Conservation (phyloP, 257 asterid genomes). For the Orobanche coerulescens region DNA sequence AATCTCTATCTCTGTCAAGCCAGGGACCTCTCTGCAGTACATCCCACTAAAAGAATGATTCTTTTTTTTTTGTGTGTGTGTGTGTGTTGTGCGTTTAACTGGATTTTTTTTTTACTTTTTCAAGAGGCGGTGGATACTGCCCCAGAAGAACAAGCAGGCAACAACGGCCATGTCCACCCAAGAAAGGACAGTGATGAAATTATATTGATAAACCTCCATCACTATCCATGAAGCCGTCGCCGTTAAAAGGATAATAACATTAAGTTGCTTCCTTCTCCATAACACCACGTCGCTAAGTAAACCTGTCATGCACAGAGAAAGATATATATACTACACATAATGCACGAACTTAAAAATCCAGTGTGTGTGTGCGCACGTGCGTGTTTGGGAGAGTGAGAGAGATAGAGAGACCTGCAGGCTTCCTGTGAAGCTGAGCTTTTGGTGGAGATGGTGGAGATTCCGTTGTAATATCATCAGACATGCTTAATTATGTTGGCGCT, state of each 20-base stretch:
- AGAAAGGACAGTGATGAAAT: constrained; percentile 37
- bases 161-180: constrained; percentile 43
- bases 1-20: constrained; percentile 41
- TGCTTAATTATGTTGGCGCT: constrained; percentile 4
- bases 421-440: background rate
- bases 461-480: constrained; percentile 29
- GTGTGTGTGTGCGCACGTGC: too few species aligned
- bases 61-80: too few species aligned
- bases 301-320: constrained; percentile 25
- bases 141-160: constrained; percentile 39
- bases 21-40: constrained; percentile 47
- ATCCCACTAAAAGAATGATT: too few species aligned
- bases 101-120: constrained; percentile 30
- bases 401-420: background rate
- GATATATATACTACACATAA: too few species aligned
- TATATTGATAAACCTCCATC: constrained; percentile 40
- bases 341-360: too few species aligned
- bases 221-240: constrained; percentile 42
- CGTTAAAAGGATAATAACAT: constrained; percentile 24
- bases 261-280: constrained; percentile 51
- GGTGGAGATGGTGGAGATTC: constrained; percentile 21
- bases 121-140: constrained; percentile 38
- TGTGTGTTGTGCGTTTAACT: too few species aligned
- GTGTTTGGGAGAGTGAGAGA: constrained; percentile 11
- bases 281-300: constrained; percentile 32